phyloP scores from a whole-genome alignment of 345 rosid genomes.

The Eucalyptus curtisii region DNA sequence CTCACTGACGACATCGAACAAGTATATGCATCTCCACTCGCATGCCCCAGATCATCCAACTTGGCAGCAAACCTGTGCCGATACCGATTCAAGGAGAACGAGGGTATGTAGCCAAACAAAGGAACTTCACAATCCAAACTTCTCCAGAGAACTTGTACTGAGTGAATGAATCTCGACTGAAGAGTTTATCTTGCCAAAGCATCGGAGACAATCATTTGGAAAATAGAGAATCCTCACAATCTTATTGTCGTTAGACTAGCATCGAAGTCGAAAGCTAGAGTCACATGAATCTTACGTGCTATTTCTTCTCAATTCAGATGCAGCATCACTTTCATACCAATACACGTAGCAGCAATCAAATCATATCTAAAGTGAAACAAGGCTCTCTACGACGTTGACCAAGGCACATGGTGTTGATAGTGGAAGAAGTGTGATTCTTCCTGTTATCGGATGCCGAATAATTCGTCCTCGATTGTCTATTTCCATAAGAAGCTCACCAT shows the following conservation, averaged over 20 bases:
- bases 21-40: neutral
- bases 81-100: neutral
- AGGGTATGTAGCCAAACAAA: neutral
- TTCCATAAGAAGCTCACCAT: neutral
- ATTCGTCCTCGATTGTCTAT: neutral
- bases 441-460: neutral
- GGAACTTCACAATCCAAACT: neutral
- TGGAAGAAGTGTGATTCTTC: neutral
- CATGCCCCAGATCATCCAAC: too few species aligned
- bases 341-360: neutral
- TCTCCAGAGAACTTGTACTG: neutral
- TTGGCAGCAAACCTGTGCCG: neutral
- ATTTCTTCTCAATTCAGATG: neutral
- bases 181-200: neutral
- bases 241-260: neutral
- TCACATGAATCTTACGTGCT: neutral
- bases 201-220: neutral
- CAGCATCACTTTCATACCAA: neutral
- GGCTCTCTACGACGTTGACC: neutral
- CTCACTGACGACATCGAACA: neutral
- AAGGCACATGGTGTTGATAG: neutral
- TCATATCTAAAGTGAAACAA: neutral
- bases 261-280: neutral
- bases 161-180: neutral
- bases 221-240: neutral